phyloP scores from a whole-genome alignment of 768 basidiomycete species.

The Antrodiella citrinella region DNA sequence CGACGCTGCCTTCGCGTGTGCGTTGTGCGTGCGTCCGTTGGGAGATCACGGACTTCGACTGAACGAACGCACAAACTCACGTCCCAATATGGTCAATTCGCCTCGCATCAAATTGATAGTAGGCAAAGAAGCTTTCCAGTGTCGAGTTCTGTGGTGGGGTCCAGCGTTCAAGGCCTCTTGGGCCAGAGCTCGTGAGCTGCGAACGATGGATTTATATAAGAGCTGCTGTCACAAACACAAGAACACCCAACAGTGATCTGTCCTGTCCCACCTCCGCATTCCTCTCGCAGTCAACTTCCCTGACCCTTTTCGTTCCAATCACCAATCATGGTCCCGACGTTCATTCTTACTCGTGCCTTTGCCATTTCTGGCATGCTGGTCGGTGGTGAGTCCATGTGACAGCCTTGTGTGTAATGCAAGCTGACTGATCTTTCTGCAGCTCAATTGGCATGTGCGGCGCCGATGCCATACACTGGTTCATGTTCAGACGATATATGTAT shows the following conservation, averaged over 20 bases:
- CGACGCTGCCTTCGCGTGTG: background rate
- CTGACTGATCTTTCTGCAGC: background rate
- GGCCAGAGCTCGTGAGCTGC: too few relatives aligned
- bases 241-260: background rate
- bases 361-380: background rate
- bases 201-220: background rate
- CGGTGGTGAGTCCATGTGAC: background rate
- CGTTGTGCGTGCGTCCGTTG: too few relatives aligned
- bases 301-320: background rate
- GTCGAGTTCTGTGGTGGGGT: too few relatives aligned
- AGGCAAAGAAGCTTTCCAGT: too few relatives aligned
- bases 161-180: too few relatives aligned
- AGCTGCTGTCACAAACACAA: background rate
- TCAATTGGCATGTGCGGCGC: background rate
- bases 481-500: too few relatives aligned
- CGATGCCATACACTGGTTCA: background rate
- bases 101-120: background rate
- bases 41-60: background rate
- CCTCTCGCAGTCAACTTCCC: background rate
- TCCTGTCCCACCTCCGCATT: background rate
- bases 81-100: background rate
- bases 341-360: background rate
- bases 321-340: background rate
- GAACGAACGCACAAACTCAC: background rate
- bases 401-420: background rate